phyloP scores from a whole-genome alignment of 768 basidiomycete species.

The Termitomyces sp. region DNA sequence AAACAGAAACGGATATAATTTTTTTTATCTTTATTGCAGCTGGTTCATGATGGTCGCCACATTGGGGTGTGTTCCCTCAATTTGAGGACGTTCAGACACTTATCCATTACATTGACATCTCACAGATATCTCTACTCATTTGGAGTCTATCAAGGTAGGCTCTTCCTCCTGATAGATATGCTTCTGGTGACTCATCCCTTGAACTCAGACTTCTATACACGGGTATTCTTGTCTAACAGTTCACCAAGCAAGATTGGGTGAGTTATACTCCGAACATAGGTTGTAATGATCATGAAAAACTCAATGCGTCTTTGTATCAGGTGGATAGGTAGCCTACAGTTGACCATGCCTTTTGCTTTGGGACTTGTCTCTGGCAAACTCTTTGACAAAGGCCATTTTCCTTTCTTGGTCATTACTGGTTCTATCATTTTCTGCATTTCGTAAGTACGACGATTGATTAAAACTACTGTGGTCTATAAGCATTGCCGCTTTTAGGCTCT shows the following conservation, averaged over 20 bases:
- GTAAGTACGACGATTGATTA: not conserved
- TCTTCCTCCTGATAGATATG: too few species aligned
- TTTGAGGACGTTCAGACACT: too few species aligned
- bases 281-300: too few species aligned
- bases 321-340: constrained; percentile 19
- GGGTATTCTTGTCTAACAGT: constrained; percentile 2
- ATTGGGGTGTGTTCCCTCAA: too few species aligned
- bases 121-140: constrained; percentile 1
- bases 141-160: constrained; percentile 10
- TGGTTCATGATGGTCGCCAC: too few species aligned
- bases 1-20: too few species aligned
- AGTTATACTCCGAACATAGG: not conserved
- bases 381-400: constrained; percentile 15
- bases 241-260: constrained; percentile 11
- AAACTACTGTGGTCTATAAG: too few species aligned
- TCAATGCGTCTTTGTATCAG: not conserved
- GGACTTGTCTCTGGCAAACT: constrained; percentile 15
- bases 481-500: constrained; percentile 13
- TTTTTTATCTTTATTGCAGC: too few species aligned
- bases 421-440: constrained; percentile 14
- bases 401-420: constrained; percentile 9
- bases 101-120: too few species aligned
- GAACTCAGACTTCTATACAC: constrained; percentile 10
- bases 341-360: constrained; percentile 16
- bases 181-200: too few species aligned